phyloP scores from a whole-genome alignment of 2,329 filamentous ascomycete species.

The Fusarium udum region DNA sequence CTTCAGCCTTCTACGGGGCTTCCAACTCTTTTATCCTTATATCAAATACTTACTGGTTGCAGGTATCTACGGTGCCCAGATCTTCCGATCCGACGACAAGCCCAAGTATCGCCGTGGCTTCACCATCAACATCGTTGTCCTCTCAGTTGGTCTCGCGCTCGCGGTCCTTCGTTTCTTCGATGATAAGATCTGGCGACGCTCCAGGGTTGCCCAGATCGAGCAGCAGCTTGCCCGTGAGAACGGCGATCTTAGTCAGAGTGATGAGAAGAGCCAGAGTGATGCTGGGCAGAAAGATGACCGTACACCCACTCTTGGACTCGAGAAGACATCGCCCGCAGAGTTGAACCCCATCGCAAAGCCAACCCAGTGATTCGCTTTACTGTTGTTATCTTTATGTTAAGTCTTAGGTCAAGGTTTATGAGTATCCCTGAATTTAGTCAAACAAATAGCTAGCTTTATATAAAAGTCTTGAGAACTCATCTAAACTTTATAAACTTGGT shows the following conservation, averaged over 20 bases:
- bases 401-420: background rate
- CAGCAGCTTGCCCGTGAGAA: slow-evolving; percentile 15
- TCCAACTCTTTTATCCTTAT: too few species aligned
- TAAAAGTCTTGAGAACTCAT: fast-evolving
- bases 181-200: slow-evolving; percentile 45
- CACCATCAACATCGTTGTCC: slow-evolving; percentile 55
- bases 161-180: slow-evolving; percentile 56
- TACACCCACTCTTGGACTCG: background rate
- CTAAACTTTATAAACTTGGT: background rate
- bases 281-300: background rate
- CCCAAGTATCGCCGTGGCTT: slow-evolving; percentile 63
- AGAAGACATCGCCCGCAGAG: slow-evolving; percentile 7
- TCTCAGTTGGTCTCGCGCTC: slow-evolving; percentile 54
- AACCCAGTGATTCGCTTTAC: background rate
- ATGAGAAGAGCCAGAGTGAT: slow-evolving; percentile 11
- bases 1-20: too few species aligned
- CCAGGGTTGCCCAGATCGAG: slow-evolving; percentile 14
- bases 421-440: background rate
- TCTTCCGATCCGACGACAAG: slow-evolving; percentile 63
- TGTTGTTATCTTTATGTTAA: fast-evolving
- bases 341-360: background rate
- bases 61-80: slow-evolving; percentile 68
- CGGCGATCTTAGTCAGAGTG: background rate
- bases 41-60: too few species aligned
- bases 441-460: background rate